phyloP scores from a whole-genome alignment of 768 basidiomycete species.

The Calvatia gigantea region DNA sequence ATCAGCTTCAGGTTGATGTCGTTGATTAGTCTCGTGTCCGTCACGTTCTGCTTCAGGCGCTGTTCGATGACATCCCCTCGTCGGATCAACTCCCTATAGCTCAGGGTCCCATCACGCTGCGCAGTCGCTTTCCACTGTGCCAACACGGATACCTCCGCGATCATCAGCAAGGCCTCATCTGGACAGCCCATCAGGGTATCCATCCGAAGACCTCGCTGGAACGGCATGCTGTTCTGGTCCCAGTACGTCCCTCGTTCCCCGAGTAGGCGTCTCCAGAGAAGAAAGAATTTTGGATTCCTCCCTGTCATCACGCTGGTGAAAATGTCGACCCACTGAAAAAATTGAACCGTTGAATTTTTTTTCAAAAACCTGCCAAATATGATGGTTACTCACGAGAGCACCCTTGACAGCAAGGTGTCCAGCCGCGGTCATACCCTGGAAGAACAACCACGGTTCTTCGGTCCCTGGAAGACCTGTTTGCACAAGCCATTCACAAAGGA shows the following conservation, averaged over 20 bases:
- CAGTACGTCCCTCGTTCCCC: constrained; percentile 26
- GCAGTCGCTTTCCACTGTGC: constrained; percentile 74
- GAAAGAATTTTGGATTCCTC: constrained; percentile 61
- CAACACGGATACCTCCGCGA: constrained; percentile 71
- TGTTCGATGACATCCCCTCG: constrained; percentile 73
- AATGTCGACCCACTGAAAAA: constrained; percentile 70
- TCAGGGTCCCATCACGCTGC: constrained; percentile 60
- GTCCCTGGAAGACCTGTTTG: constrained; percentile 60
- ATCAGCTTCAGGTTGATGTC: constrained; percentile 30
- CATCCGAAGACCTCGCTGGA: constrained; percentile 48
- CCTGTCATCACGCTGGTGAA: constrained; percentile 61
- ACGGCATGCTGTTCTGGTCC: constrained; percentile 32
- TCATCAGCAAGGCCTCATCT: constrained; percentile 71
- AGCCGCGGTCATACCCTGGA: constrained; percentile 50
- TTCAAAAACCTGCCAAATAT: too few relatives aligned
- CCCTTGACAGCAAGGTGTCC: constrained; percentile 64
- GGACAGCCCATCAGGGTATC: constrained; percentile 74
- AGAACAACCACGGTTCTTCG: constrained; percentile 60
- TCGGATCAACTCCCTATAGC: constrained; percentile 69
- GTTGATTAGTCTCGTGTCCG: constrained; percentile 26
- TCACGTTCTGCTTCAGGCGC: constrained; percentile 46
- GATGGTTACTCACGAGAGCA: constrained; percentile 56
- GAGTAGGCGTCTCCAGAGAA: constrained; percentile 65
- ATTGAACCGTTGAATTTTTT: background rate
- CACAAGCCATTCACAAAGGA: constrained; percentile 74